Base-by-base conservation (phyloP, 257 asterid genomes). In the Lithospermum erythrorhizon region DNA sequence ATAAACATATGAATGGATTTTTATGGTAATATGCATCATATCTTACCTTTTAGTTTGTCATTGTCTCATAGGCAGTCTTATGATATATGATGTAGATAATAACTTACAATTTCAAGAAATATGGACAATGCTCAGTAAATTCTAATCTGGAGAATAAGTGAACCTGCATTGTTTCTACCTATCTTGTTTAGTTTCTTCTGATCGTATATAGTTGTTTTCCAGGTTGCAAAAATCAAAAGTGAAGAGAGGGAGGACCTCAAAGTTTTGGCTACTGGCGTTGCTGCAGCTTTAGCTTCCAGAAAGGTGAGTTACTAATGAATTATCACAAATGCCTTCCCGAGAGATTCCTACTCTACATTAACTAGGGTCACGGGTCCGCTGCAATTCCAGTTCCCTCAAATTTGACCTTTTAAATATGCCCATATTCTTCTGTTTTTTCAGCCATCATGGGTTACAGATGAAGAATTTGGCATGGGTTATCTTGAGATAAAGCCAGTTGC, bases 171-270 rank as follows among this genome's bases (percentile, higher is more conserved):
- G 19, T 65, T 47, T 55, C 55, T 25, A 24, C 48, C 56, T 70
- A 55, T 58, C 53, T 53, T 60, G n/a, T 6, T 66, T 71, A 48
- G 48, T 61, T 66, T 68, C 61, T 62, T 63, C 65, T 19, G 15
- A 63, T 71, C 18, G 53, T 35, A 56, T 63, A 61, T 24, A 21
- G 19, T 64, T 60, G 37, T 66, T 8, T 73, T 61, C 56, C 75
- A 93, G 99, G 99, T 93, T 47, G 99, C 97, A 68, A 93, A 93
- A 81, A 93, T 93, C 66, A 93, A 84, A 78, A 75, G 94, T 69
- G 99, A 93, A 61, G 99, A 93, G 72, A 79, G 97, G 70, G 99
- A 93, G 86, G 99, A 93, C 77, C 99, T 93, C 60, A 93, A 93
- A 78, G 99, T 93, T 51, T 80, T 93, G 76, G 99, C 99, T 29